A percentile compares a stretch with the other conserved stretches of the same genome.
phyloP scores from a whole-genome alignment of 2,329 filamentous ascomycete genomes.

The Penicillium sp. region DNA sequence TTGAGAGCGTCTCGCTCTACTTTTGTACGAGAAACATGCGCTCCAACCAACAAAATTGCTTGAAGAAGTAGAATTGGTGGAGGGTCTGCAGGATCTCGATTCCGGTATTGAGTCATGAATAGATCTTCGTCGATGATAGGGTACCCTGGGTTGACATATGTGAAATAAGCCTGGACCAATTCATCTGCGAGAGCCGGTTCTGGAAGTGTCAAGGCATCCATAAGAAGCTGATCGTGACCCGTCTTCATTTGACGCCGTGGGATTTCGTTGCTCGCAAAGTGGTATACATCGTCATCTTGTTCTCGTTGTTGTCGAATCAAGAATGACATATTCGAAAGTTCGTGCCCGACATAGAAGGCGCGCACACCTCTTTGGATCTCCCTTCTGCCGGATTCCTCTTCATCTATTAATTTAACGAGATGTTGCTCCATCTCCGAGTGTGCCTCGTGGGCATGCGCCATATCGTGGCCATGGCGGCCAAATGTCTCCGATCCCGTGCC shows the following conservation, averaged over 20 bases:
- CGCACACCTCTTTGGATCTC: constrained; percentile 51
- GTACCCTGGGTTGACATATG: constrained; percentile 51
- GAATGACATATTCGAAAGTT: constrained; percentile 57
- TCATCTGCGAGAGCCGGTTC: constrained; percentile 50
- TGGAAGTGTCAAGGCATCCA: constrained; percentile 52
- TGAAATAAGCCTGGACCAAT: constrained; percentile 53
- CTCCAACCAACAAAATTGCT: constrained; percentile 52
- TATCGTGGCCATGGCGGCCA: constrained; percentile 28
- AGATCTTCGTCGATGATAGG: constrained; percentile 53
- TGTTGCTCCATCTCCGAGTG: constrained; percentile 46
- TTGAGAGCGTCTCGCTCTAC: constrained; percentile 47
- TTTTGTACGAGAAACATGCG: constrained; percentile 48
- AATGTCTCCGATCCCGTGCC: constrained; percentile 23
- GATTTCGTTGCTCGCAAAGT: constrained; percentile 46
- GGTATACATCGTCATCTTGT: constrained; percentile 43
- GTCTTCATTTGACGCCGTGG: constrained; percentile 43
- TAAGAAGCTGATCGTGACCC: constrained; percentile 46
- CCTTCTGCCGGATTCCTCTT: constrained; percentile 45
- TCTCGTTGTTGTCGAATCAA: constrained; percentile 52
- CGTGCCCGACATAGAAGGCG: constrained; percentile 55
- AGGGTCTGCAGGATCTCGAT: constrained; percentile 45
- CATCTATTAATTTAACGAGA: constrained; percentile 52
- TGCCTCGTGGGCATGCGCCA: constrained; percentile 40
- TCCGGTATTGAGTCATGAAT: constrained; percentile 52
- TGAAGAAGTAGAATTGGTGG: constrained; percentile 52